Evolutionary conservation across 441 rosid genomes (phyloP).

Genomic region (Pelargonium fulgidum): DNA sequence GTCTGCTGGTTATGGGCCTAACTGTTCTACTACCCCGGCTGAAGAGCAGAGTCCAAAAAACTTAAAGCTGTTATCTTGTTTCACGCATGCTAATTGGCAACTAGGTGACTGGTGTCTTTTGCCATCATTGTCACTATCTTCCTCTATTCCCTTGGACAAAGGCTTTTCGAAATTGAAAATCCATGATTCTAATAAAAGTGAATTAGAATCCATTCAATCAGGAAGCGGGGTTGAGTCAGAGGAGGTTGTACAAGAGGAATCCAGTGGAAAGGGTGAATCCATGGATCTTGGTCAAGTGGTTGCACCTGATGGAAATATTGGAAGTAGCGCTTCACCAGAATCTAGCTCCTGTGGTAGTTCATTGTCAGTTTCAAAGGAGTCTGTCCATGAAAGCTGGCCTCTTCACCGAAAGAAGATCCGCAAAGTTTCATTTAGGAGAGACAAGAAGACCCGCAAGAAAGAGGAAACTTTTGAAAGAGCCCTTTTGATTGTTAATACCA

Average conservation of each 20-base stretch:
- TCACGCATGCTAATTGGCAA: conserved; percentile 91
- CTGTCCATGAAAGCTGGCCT: conserved; percentile 68
- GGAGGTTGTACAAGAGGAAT: conserved; percentile 45
- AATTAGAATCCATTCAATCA: conserved; percentile 29
- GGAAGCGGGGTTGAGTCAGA: conserved; percentile 36
- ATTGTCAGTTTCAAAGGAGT: conserved; percentile 49
- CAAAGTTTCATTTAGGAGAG: conserved; percentile 73
- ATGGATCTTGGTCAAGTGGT: conserved; percentile 32
- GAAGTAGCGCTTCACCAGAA: conserved; percentile 31
- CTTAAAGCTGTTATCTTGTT: conserved; percentile 74
- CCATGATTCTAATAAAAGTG: conserved; percentile 37
- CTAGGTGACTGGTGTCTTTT: conserved; percentile 91
- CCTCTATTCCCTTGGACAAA: conserved; percentile 41
- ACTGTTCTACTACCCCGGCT: conserved; percentile 78
- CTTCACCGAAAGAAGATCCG: conserved; percentile 84
- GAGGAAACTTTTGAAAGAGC: conserved; percentile 87
- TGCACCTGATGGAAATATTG: conserved; percentile 29
- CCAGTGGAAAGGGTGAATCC: conserved; percentile 35
- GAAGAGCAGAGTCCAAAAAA: conserved; percentile 87
- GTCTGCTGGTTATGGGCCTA: conserved; percentile 84
- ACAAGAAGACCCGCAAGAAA: conserved; percentile 70
- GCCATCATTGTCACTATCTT: conserved; percentile 40
- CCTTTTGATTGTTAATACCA: conserved; percentile 56
- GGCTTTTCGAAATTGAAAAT: conserved; percentile 46
- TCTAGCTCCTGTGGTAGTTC: conserved; percentile 47